A percentile compares a stretch with the other conserved stretches of the same genome.
Conservation (phyloP, 139 green algal species). For the Ettlia oleoabundans region DNA sequence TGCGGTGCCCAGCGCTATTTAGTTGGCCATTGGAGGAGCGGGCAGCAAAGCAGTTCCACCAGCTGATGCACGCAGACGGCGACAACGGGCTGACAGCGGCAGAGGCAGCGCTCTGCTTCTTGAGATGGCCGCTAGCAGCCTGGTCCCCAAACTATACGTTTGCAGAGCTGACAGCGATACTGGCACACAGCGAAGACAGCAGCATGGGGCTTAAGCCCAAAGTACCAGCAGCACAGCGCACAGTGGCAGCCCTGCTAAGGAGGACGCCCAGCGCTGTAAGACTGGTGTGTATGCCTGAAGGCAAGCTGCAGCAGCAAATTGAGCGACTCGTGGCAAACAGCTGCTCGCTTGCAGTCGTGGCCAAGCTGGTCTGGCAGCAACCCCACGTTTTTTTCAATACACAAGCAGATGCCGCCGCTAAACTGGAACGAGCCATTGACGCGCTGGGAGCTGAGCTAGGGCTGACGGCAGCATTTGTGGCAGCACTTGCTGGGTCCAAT, state of each 20-base stretch:
- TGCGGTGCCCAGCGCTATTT: background rate
- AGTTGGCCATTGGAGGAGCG: slow-evolving; percentile 1
- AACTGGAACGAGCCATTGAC: background rate
- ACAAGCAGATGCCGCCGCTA: background rate
- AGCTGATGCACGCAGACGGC: slow-evolving; percentile 6
- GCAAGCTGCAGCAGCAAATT: background rate
- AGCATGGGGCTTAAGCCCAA: background rate
- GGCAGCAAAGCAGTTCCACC: background rate
- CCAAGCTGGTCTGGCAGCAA: background rate
- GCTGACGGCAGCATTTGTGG: background rate
- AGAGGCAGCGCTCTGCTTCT: background rate
- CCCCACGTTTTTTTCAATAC: background rate
- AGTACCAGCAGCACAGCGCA: slow-evolving; percentile 3
- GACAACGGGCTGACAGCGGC: background rate
- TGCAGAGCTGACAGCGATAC: background rate
- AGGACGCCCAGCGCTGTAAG: background rate
- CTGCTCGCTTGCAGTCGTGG: background rate
- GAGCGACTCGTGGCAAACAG: background rate
- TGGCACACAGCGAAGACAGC: slow-evolving; percentile 2
- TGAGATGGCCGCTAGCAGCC: background rate
- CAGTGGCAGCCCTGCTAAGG: background rate
- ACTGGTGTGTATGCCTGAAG: background rate
- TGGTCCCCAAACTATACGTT: background rate
- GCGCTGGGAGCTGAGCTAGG: background rate
- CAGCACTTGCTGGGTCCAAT: background rate